phyloP scores from a whole-genome alignment of 345 rosid genomes.

The Rubroshorea leprosula region DNA sequence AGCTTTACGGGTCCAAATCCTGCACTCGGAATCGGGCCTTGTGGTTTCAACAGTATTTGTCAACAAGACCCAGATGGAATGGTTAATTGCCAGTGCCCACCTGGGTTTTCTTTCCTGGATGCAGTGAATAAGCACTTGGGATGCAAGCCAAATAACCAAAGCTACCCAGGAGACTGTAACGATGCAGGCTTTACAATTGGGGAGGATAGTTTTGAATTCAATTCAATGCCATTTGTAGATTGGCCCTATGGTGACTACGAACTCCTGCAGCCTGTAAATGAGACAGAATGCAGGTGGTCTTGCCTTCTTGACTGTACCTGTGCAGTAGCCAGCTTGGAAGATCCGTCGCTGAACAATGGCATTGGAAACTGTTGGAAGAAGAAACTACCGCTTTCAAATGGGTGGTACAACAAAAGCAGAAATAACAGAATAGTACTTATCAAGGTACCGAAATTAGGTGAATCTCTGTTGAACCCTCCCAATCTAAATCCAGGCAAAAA shows the following conservation, averaged over 20 bases:
- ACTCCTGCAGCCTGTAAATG: background rate
- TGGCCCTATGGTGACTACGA: slow-evolving; percentile 9
- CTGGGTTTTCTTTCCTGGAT: slow-evolving; percentile 11
- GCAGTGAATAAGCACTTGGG: background rate
- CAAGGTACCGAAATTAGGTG: slow-evolving; percentile 11
- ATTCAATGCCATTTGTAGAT: background rate
- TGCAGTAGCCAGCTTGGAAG: slow-evolving; percentile 9
- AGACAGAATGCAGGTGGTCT: slow-evolving; percentile 8
- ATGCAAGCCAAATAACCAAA: slow-evolving; percentile 12
- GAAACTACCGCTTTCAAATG: slow-evolving; percentile 16
- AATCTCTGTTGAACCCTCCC: background rate
- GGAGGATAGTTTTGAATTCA: slow-evolving; percentile 10
- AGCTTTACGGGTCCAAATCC: background rate
- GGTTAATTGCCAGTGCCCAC: slow-evolving; percentile 10
- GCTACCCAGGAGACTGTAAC: slow-evolving; percentile 2
- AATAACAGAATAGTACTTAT: slow-evolving; percentile 2
- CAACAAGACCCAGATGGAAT: background rate
- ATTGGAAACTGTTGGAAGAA: slow-evolving; percentile 13
- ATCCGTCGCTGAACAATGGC: slow-evolving; percentile 4
- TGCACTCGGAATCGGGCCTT: slow-evolving; percentile 8
- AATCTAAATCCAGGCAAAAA: background rate
- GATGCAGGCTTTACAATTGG: background rate
- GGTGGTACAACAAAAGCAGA: background rate
- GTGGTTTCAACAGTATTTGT: slow-evolving; percentile 12
- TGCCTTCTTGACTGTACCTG: slow-evolving; percentile 17